phyloP scores from a whole-genome alignment of 768 basidiomycete genomes.

The Rhizopogon sp. region DNA sequence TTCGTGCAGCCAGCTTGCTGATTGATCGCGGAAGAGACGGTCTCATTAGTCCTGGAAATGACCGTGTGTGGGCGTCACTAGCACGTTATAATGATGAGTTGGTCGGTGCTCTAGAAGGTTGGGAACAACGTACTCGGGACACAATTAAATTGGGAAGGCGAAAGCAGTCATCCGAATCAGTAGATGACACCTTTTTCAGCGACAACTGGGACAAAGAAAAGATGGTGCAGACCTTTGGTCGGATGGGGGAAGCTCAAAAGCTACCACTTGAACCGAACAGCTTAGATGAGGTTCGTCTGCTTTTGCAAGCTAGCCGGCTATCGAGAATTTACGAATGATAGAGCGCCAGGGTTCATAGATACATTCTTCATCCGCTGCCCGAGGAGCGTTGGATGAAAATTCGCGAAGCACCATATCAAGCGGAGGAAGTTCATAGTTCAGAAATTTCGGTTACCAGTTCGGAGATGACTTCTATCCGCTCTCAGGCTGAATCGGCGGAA shows the following conservation, averaged over 20 bases:
- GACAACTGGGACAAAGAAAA: constrained; percentile 69
- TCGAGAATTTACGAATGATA: constrained; percentile 13
- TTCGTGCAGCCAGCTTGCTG: constrained; percentile 52
- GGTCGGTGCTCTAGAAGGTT: constrained; percentile 54
- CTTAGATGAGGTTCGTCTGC: constrained; percentile 28
- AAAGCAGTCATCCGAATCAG: constrained; percentile 28
- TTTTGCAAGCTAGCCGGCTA: neutral
- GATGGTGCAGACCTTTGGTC: constrained; percentile 76
- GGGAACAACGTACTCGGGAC: constrained; percentile 53
- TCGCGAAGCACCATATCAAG: constrained; percentile 26
- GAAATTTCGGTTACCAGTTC: neutral
- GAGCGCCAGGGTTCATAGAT: constrained; percentile 39
- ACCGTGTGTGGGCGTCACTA: constrained; percentile 65
- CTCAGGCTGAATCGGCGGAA: constrained; percentile 2
- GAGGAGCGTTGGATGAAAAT: constrained; percentile 39
- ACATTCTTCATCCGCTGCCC: constrained; percentile 42
- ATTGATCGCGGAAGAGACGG: constrained; percentile 40
- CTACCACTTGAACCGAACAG: constrained; percentile 27
- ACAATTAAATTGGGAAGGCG: constrained; percentile 31
- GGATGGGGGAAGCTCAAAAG: constrained; percentile 41
- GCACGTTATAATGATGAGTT: constrained; percentile 77
- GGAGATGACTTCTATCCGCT: neutral
- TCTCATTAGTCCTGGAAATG: constrained; percentile 22
- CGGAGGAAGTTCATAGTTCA: neutral
- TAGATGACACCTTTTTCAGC: constrained; percentile 40